Evolutionary conservation across 2,329 filamentous ascomycete species (phyloP).

Genomic region (Aspergillus proliferans): DNA sequence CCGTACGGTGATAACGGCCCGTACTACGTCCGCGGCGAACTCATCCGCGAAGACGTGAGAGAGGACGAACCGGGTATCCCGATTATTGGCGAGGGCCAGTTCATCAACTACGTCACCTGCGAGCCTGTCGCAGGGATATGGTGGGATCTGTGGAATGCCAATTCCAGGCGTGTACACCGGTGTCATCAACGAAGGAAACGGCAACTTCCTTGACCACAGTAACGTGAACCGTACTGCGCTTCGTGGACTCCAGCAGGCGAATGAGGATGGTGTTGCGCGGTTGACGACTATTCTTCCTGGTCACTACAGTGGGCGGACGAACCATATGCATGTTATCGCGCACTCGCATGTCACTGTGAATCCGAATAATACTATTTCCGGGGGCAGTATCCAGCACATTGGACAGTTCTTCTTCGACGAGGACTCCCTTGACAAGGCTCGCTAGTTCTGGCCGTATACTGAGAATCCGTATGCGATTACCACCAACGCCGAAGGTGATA

Average conservation of each 20-base stretch:
- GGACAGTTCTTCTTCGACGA: conserved; percentile 59
- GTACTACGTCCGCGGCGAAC: not conserved
- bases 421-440: conserved; percentile 45
- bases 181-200: conserved; percentile 5
- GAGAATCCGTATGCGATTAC: conserved; percentile 24
- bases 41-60: not conserved
- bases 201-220: conserved; percentile 3
- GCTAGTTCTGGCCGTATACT: conserved; percentile 33
- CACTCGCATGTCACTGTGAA: conserved; percentile 26
- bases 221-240: conserved; percentile 35
- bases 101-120: not conserved
- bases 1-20: not conserved
- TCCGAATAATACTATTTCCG: conserved; percentile 36
- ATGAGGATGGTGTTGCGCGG: conserved; percentile 39
- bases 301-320: conserved; percentile 36
- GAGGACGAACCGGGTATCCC: not conserved
- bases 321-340: conserved; percentile 42
- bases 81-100: not conserved
- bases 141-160: not conserved
- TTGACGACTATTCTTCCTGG: conserved; percentile 41
- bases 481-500: conserved; percentile 35
- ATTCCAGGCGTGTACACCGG: not conserved
- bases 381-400: conserved; percentile 47
- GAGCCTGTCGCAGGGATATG: not conserved
- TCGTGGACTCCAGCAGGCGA: conserved; percentile 39